Base-by-base conservation (phyloP, 2,329 filamentous ascomycete genomes). In the Cordyceps pruinosa region DNA sequence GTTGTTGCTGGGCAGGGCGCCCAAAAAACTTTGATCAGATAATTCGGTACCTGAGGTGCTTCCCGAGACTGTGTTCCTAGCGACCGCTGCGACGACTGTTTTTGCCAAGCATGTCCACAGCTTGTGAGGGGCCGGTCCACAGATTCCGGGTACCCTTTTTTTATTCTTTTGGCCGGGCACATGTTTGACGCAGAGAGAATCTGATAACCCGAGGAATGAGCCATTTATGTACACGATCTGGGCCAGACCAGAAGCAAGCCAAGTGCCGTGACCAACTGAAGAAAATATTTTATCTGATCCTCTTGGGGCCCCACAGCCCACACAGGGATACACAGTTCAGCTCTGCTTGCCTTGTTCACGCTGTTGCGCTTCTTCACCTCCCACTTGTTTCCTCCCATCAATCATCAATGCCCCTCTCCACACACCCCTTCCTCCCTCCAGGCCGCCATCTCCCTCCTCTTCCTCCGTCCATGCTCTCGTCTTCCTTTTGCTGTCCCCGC, bases 271-370 rank as follows among this genome's bases (percentile, higher is more conserved):
- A 42, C 37, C 19, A 44, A 44, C 7, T 35, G 17, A 4, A 64
- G 61, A 66, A 67, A n/a, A n/a, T n/a, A n/a, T n/a, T n/a, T 72
- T 72, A 72, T 72, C 70, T 70, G 70, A 72, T 72, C 70, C 68
- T 66, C n/a, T 66, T 42, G 28, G 12, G 15, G 63, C 58, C 60
- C 61, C 57, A 55, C 59, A 32, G 30, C 6, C 30, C 30, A 32
- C 30, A 32, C n/a, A 32, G 30, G 30, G 30, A 12, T 12, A n/a
- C n/a, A n/a, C n/a, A n/a, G n/a, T n/a, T n/a, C n/a, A n/a, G n/a
- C n/a, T n/a, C n/a, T 32, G 30, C 30, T 32, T 32, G 6, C 12
- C 30, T 32, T 6, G 6, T 12, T 12, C 30, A 6, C 30, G 30
- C 30, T 12, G 6, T 12, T 32, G 6, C 6, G 12, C 30, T 12